phyloP scores from a whole-genome alignment of 208 protist species.

The Leishmania braziliensis region DNA sequence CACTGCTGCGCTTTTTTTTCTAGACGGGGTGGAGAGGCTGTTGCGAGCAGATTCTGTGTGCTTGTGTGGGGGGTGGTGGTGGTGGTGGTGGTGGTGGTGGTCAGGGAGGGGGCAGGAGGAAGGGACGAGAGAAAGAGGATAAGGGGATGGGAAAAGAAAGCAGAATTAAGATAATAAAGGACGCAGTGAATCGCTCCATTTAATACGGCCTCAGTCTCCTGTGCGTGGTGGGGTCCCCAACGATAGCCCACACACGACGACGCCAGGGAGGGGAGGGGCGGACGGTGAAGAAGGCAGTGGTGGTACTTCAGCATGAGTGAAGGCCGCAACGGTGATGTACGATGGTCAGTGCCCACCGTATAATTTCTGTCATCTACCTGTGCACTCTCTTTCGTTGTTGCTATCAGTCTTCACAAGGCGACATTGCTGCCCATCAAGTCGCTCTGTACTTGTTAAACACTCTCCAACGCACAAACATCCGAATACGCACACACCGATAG shows the following conservation, averaged over 20 bases:
- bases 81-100: too few relatives aligned
- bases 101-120: not conserved
- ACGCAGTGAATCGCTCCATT: not conserved
- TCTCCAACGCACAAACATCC: not conserved
- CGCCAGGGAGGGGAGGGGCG: not conserved
- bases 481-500: not conserved
- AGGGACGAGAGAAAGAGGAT: not conserved
- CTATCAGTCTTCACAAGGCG: not conserved
- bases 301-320: not conserved
- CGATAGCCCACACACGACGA: not conserved
- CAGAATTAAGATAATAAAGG: not conserved
- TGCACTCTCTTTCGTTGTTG: not conserved
- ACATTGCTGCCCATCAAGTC: not conserved
- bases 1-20: not conserved
- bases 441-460: not conserved
- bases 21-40: not conserved
- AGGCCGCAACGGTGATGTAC: not conserved
- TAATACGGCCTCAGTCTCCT: too few relatives aligned
- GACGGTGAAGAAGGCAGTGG: not conserved
- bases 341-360: not conserved
- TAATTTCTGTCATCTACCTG: not conserved
- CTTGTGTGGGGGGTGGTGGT: not conserved
- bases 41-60: not conserved
- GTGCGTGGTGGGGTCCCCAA: not conserved
- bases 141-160: not conserved